These are phyloP conservation scores for Zygosaccharomyces pseudobailii DNA, from an alignment of 1,139 yeast species.

Conservation along the genomic window DNA sequence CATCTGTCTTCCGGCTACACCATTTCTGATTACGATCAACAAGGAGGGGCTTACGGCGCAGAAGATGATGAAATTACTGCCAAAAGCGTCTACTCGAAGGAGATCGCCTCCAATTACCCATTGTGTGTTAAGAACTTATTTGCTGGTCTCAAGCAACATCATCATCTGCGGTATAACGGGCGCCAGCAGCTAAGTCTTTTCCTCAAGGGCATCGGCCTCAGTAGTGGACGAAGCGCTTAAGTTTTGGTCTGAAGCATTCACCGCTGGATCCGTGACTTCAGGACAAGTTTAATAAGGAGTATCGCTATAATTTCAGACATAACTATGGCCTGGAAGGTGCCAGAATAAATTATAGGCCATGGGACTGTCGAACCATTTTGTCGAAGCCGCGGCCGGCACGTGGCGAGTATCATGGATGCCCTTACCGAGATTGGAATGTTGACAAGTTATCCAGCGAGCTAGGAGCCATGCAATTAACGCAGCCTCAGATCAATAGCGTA, in stretches of 20 bases:
- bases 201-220: conserved; percentile 82
- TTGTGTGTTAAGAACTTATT: conserved; percentile 74
- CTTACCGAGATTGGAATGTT: conserved; percentile 68
- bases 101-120: conserved; percentile 66
- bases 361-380: conserved; percentile 76
- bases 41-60: conserved; percentile 33
- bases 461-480: conserved; percentile 63
- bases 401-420: conserved; percentile 86
- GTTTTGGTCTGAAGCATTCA: conserved; percentile 78
- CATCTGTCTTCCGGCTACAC: conserved; percentile 75
- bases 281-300: conserved; percentile 88
- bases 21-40: conserved; percentile 46
- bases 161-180: conserved; percentile 76
- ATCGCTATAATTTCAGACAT: conserved; percentile 82
- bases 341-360: conserved; percentile 76
- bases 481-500: conserved; percentile 55
- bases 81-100: conserved; percentile 51
- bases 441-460: conserved; percentile 58
- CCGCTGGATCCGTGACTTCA: conserved; percentile 49
- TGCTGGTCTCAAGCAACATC: conserved; percentile 50
- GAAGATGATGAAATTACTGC: conserved; percentile 53
- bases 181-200: conserved; percentile 84
- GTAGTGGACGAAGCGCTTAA: conserved; percentile 81
- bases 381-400: conserved; percentile 67
- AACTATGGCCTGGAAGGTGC: conserved; percentile 90